Base-by-base conservation (phyloP, 2,329 filamentous ascomycete genomes). In the Paecilomyces formosus region DNA sequence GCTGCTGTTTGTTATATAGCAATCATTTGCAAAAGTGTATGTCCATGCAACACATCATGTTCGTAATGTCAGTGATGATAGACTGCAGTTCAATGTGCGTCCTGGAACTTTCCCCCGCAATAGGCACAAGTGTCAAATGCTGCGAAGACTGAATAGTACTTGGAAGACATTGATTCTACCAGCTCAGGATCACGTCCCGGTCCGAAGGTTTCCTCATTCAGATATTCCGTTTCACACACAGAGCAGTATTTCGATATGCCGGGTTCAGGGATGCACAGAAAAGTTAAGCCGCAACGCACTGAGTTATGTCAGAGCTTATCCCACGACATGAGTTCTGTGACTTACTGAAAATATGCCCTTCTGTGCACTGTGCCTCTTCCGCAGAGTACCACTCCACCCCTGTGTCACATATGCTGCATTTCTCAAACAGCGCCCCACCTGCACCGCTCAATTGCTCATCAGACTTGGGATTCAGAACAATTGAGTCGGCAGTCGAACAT, bases 201-300 rank as follows among this genome's bases (percentile, higher is more conserved):
- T 59, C 50, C 58, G 9, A 76, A 56, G 8, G 66, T 63, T 33
- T 79, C 76, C 54, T 81, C 78, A 52, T 75, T 76, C 7, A 83
- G 63, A 62, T 77, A 82, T 52, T 79, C 77, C 26, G 70, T 77
- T 12, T 68, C 74, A 63, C 83, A 85, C n/a, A 78, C 70, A 18
- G 77, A 77, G 66, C 83, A 85, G 55, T 74, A 75, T 63, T 83
- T 84, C 12, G 81, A 80, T 1, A 79, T 72, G 1, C 77, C 77
- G 2, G 82, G 81, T 33, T 78, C 76, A 65, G 84, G 81, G 6
- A 85, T 82, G 1, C 81, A 74, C 5, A 83, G 63, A 55, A 82
- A 80, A n/a, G 79, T 82, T 22, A 85, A 62, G 12, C 75, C 75
- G 63, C 83, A 85, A 35, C 83, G 76, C n/a, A 72, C 78, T 80